A percentile compares a stretch with the other conserved stretches of the same genome.
Evolutionary conservation across 257 asterid species (phyloP).

Genomic region (Cordia subcordata): DNA sequence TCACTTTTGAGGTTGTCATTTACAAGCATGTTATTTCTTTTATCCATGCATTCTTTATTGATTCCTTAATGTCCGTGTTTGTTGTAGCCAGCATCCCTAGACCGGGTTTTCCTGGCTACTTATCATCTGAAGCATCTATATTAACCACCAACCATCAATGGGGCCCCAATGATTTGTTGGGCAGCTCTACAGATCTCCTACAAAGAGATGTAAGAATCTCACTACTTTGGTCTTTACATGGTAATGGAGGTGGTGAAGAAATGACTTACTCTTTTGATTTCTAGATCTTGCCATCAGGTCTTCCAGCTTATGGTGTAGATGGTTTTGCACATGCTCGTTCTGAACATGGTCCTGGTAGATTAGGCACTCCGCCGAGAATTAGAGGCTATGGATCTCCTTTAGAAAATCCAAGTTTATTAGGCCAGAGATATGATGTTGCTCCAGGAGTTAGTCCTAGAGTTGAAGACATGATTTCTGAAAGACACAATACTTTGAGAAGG

Average conservation of each 20-base stretch:
- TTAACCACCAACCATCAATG: constrained; percentile 29
- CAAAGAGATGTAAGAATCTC: constrained; percentile 46
- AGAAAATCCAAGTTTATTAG: constrained; percentile 42
- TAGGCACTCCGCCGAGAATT: constrained; percentile 35
- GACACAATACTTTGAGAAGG: constrained; percentile 43
- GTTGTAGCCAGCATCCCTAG: constrained; percentile 32
- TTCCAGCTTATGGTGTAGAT: constrained; percentile 36
- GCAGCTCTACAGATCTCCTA: constrained; percentile 33
- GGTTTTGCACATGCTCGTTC: constrained; percentile 27
- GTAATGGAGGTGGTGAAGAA: constrained; percentile 6
- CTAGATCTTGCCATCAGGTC: constrained; percentile 44
- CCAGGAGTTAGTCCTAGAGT: constrained; percentile 28
- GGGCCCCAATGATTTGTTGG: constrained; percentile 34
- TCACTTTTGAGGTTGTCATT: too few species aligned
- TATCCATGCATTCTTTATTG: background rate
- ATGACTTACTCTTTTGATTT: constrained; percentile 6
- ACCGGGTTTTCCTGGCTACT: constrained; percentile 47
- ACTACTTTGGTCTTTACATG: constrained; percentile 8
- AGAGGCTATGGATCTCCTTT: constrained; percentile 42
- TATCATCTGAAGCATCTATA: constrained; percentile 47
- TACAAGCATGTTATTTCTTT: too few species aligned
- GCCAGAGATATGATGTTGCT: constrained; percentile 36
- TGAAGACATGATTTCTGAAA: constrained; percentile 38
- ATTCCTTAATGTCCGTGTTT: background rate
- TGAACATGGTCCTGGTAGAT: constrained; percentile 40